Conservation (phyloP, 1,284 basidiomycete genomes). For the Wolfiporia cocos region DNA sequence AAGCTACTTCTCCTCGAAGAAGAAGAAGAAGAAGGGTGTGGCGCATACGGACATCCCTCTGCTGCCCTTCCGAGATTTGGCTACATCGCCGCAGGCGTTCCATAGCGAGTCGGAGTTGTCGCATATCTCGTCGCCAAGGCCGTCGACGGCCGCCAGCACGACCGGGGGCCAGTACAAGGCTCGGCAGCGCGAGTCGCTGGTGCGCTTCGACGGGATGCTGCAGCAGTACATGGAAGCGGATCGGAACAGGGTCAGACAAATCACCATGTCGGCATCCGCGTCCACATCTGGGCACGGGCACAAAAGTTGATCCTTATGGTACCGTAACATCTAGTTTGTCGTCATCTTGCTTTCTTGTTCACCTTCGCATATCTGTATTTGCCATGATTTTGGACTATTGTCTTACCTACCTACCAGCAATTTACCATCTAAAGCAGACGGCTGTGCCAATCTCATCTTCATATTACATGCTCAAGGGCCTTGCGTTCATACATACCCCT, state of each 20-base stretch:
- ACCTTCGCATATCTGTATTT: too few relatives aligned
- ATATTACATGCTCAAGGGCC: background rate
- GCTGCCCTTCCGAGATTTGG: conserved; percentile 6
- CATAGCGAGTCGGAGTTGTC: conserved; percentile 12
- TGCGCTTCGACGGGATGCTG: conserved; percentile 66
- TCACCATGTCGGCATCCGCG: conserved; percentile 37
- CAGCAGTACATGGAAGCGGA: conserved; percentile 70
- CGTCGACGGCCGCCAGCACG: conserved; percentile 18
- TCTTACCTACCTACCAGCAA: background rate
- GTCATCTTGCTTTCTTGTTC: background rate
- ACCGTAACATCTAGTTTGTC: conserved; percentile 1
- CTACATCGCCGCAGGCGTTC: background rate
- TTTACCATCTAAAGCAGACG: too few relatives aligned
- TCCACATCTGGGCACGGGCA: too few relatives aligned
- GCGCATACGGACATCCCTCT: conserved; percentile 11
- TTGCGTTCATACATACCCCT: conserved; percentile 7
- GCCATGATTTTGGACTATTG: too few relatives aligned
- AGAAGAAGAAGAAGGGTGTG: conserved; percentile 19
- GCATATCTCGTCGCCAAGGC: conserved; percentile 11
- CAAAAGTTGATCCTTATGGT: conserved; percentile 5
- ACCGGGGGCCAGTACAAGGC: conserved; percentile 23
- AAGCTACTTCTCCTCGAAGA: conserved; percentile 17
- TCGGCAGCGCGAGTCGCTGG: conserved; percentile 46
- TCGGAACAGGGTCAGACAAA: conserved; percentile 65
- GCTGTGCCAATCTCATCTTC: too few relatives aligned